Evolutionary conservation across 1,284 basidiomycete species (phyloP), one percentile per base, ranked within the genome.

Genomic region (Microbotryum silenes-acaulis): DNA sequence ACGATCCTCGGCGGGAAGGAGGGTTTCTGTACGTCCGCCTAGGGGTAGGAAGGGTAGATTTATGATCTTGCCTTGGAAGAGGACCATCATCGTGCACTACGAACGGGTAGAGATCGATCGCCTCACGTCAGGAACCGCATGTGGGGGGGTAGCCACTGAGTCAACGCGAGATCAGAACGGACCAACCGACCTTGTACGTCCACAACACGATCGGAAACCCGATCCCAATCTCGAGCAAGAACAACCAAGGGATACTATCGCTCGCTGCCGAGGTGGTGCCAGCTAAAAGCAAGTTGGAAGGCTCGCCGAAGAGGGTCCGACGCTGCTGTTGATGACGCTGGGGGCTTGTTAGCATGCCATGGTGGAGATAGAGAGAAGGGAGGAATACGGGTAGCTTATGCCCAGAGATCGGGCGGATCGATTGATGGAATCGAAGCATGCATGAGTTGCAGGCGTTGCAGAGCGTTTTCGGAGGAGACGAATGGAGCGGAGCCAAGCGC

Each of bases 41-140:
- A 76, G 74, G 3, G 81, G 81, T 1, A 75, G 76, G 57, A 80
- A 81, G 0, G 79, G 80, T 78, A 82, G 80, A 71, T 82, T 81
- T 14, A 82, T 81, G 37, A 82, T 77, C 60, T 78, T 79, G 6
- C 80, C 74, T 64, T 81, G 81, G 57, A 82, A 81, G 0, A 80
- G 10, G 9, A 81, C 72, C 73, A 82, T 75, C 75, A 81, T 78
- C 3, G 78, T 48, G 64, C 79, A 81, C 80, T 82, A 63, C 9
- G 29, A 27, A 31, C 12, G n/a, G 54, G 25, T 53, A 23, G 31
- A 23, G 31, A 31, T 20, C 21, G 10, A 25, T 31, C n/a, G 31
- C 46, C 23, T 29, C 20, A 4, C 33, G 31, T n/a, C 20, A 20
- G 47, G 16, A 46, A 45, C 10, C 16, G 42, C 29, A 29, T 18